Conservation (phyloP, 257 asterid species). For the Orobanche coerulescens region DNA sequence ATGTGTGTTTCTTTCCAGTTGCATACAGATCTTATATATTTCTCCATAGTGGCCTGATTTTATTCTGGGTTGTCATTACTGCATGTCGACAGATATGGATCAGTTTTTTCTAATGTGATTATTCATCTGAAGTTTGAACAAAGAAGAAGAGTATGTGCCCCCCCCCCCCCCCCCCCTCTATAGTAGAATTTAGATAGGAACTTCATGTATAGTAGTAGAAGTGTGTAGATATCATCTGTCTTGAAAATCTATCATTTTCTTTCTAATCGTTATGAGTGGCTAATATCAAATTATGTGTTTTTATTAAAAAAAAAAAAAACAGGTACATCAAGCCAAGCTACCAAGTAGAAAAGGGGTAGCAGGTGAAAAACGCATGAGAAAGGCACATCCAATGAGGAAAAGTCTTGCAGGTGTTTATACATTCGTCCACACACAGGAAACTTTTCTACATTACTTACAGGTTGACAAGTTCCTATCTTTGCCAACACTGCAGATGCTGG, state of each 20-base stretch:
- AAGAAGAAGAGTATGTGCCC: neutral
- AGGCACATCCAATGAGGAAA: constrained; percentile 48
- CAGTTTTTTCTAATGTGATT: neutral
- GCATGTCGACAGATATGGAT: constrained; percentile 8
- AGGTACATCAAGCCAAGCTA: constrained; percentile 27
- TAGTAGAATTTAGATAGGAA: neutral
- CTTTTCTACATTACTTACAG: constrained; percentile 1
- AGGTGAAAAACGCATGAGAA: constrained; percentile 30
- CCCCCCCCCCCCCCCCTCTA: neutral
- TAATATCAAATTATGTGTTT: constrained; percentile 4
- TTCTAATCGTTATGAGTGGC: neutral
- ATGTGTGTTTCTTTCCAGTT: neutral
- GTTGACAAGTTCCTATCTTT: constrained; percentile 16
- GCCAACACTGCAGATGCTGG: constrained; percentile 59
- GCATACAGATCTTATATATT: neutral
- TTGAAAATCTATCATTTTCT: neutral
- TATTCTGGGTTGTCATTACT: neutral
- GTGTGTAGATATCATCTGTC: neutral
- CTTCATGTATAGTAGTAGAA: constrained; percentile 8
- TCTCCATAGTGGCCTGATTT: neutral
- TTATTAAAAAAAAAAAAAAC: constrained; percentile 15
- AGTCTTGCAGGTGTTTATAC: constrained; percentile 71
- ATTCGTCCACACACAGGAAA: constrained; percentile 5
- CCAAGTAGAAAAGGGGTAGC: constrained; percentile 17
- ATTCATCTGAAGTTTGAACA: neutral